Conservation (phyloP, 148 eudicot species). For the Rhododendron vialii region DNA sequence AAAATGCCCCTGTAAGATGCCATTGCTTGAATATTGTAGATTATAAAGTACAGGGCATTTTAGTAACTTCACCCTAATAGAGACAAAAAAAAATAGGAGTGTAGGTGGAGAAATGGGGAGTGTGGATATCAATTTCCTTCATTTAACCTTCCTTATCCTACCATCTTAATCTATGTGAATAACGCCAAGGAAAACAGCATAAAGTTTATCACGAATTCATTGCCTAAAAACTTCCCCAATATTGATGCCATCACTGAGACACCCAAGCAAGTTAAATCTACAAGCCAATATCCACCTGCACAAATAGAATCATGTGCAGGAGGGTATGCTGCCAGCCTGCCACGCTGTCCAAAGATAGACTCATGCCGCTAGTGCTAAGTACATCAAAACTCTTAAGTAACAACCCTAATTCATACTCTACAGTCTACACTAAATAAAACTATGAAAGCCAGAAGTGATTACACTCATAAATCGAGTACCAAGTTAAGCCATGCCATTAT, state of each 20-base stretch:
- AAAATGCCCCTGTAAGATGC: too few relatives aligned
- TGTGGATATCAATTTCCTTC: too few relatives aligned
- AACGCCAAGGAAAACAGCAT: neutral
- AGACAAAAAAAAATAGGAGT: too few relatives aligned
- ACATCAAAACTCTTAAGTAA: neutral
- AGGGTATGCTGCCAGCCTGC: neutral
- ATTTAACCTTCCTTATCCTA: conserved; percentile 3
- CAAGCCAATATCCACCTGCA: neutral
- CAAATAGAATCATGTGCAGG: neutral
- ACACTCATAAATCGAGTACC: neutral
- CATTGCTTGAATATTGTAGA: too few relatives aligned
- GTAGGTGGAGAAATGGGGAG: too few relatives aligned
- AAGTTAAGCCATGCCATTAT: neutral
- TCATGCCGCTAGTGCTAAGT: neutral
- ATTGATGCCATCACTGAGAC: neutral
- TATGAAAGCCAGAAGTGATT: neutral
- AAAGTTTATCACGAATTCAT: neutral
- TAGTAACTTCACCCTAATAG: too few relatives aligned
- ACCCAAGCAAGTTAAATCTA: neutral
- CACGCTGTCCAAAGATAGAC: neutral
- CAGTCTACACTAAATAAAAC: neutral
- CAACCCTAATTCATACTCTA: neutral
- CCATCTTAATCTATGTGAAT: neutral
- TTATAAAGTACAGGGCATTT: too few relatives aligned
- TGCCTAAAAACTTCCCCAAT: neutral